Conservation (phyloP, 352 stramenopile genomes). For the Phytophthora agathidicida region DNA sequence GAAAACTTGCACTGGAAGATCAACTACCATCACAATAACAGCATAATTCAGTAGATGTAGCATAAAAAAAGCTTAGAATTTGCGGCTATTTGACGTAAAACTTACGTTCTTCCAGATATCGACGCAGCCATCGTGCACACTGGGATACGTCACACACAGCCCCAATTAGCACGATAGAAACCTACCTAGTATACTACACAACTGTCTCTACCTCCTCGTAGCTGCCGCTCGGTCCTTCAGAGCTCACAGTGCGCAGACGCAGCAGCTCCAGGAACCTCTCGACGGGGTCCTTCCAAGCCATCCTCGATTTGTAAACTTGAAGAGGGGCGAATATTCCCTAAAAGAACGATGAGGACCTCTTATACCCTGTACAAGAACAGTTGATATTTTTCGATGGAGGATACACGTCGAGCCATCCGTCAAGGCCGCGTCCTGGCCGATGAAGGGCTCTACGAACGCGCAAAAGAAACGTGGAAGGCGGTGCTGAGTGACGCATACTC, state of each 20-base stretch:
- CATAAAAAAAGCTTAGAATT: too few relatives aligned
- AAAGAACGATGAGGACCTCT: slow-evolving; percentile 1
- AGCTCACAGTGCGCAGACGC: slow-evolving; percentile 80
- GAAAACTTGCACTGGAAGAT: slow-evolving; percentile 55
- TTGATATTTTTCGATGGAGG: slow-evolving; percentile 32
- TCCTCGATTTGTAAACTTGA: slow-evolving; percentile 10
- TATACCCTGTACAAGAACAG: slow-evolving; percentile 26
- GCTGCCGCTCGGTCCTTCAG: slow-evolving; percentile 62
- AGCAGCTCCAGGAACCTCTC: slow-evolving; percentile 83
- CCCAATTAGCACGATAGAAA: neutral
- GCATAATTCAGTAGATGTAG: too few relatives aligned
- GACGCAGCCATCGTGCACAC: slow-evolving; percentile 75
- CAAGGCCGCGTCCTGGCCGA: slow-evolving; percentile 44
- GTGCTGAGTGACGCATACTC: slow-evolving; percentile 54
- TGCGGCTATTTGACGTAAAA: too few relatives aligned
- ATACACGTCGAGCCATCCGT: slow-evolving; percentile 38
- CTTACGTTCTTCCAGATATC: slow-evolving; percentile 57
- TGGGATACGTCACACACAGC: slow-evolving; percentile 12
- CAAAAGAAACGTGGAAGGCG: slow-evolving; percentile 57
- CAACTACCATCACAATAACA: slow-evolving; percentile 30
- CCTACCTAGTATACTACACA: neutral
- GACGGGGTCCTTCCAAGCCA: slow-evolving; percentile 40
- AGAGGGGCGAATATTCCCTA: slow-evolving; percentile 3
- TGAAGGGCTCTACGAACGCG: slow-evolving; percentile 37
- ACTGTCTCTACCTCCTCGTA: slow-evolving; percentile 58